Evolutionary conservation across 345 rosid species (phyloP), one percentile per base, ranked within the genome.

Genomic region (Brassica rapa): DNA sequence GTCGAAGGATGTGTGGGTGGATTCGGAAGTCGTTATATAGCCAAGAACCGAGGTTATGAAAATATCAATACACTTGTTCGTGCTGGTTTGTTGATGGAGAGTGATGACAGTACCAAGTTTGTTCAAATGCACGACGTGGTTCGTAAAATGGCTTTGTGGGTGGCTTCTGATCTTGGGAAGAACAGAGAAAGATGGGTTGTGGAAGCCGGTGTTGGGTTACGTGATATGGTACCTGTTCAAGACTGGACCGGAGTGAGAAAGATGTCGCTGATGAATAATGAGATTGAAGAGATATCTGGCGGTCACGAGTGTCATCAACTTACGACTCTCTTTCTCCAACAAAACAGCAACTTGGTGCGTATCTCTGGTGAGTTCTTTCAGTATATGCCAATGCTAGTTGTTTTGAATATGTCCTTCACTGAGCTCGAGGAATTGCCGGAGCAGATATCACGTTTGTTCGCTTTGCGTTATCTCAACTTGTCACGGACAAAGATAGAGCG

Each of bases 391-490:
- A 43, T 9, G 37, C 60, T 68, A 25, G 60, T 10, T 68, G 72
- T 49, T 14, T 25, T 68, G 37, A n/a, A 68, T 8, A 14, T 68
- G 60, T 68, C 72, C 0, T 53, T n/a, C 35, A 68, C 7, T 16
- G 61, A 68, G 39, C 72, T 68, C 39, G 4, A n/a, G 72, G 72
- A 27, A 25, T n/a, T 68, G 72, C 72, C 72, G 0, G 14, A 68
- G 14, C 6, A 68, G 49, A 78, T 71, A 16, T 71, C 81, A 61
- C 10, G 30, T 35, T 21, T 71, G 56, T 3, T 60, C 49, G 41
- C 71, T 7, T 67, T 51, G 61, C 77, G 37, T 21, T 77, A 68
- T 75, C 84, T 43, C 25, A 43, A 55, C 27, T 37, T 68, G 53
- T 46, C 68, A 9, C 15, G 8, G 19, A 82, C 66, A 15, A 41